phyloP scores from a whole-genome alignment of 176 grass and related monocot species.

The Oryza coarctata region DNA sequence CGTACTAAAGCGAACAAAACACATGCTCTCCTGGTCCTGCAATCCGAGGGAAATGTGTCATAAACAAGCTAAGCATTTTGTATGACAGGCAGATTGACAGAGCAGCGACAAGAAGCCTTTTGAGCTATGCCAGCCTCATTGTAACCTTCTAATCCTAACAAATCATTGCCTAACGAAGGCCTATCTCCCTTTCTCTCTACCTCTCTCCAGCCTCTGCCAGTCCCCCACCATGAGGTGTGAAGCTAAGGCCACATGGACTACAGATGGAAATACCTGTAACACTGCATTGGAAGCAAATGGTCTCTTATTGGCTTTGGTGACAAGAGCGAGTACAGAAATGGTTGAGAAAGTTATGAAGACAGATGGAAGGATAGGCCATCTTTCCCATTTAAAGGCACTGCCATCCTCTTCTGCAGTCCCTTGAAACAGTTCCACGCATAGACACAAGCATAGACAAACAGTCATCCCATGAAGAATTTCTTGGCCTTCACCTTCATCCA shows the following conservation, averaged over 20 bases:
- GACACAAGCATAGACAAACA: slow-evolving; percentile 3
- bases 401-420: slow-evolving; percentile 48
- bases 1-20: slow-evolving; percentile 48
- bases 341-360: slow-evolving; percentile 58
- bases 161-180: slow-evolving; percentile 34
- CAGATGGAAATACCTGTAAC: slow-evolving; percentile 67
- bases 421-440: slow-evolving; percentile 32
- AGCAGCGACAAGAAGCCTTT: slow-evolving; percentile 45
- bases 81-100: slow-evolving; percentile 46
- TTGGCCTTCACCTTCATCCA: slow-evolving; percentile 29
- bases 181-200: not conserved
- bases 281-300: slow-evolving; percentile 53
- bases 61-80: slow-evolving; percentile 37
- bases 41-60: slow-evolving; percentile 18
- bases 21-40: slow-evolving; percentile 46
- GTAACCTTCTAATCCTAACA: slow-evolving; percentile 39
- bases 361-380: slow-evolving; percentile 58
- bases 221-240: slow-evolving; percentile 51
- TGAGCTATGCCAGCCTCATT: slow-evolving; percentile 55
- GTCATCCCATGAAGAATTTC: not conserved
- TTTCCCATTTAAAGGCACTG: slow-evolving; percentile 53
- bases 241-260: slow-evolving; percentile 50
- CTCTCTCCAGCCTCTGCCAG: slow-evolving; percentile 15
- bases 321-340: slow-evolving; percentile 48
- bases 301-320: slow-evolving; percentile 41